Conservation (phyloP, 2,329 filamentous ascomycete species). For the Fusarium piperis region DNA sequence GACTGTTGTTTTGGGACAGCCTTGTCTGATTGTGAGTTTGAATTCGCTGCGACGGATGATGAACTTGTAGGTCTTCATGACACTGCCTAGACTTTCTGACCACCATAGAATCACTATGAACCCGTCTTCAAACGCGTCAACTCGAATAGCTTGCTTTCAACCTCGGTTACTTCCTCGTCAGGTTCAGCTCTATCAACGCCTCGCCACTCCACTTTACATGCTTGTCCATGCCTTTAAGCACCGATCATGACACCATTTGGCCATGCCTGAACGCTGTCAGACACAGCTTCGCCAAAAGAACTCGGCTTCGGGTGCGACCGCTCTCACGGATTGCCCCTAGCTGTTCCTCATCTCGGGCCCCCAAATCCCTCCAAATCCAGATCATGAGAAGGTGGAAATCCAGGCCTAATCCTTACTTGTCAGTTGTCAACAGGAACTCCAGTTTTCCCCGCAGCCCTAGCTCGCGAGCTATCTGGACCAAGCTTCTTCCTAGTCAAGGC, state of each 20-base stretch:
- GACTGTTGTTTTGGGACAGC: not conserved
- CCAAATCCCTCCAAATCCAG: not conserved
- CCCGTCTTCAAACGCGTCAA: not conserved
- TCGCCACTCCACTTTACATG: slow-evolving; percentile 2
- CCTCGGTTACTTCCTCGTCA: not conserved
- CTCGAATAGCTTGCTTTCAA: not conserved
- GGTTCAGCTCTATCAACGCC: not conserved
- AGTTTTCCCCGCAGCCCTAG: slow-evolving; percentile 5
- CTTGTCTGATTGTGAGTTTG: not conserved
- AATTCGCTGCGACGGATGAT: not conserved
- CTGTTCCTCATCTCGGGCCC: not conserved
- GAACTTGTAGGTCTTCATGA: not conserved
- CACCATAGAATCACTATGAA: not conserved
- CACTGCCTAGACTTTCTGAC: not conserved
- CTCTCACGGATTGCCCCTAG: not conserved
- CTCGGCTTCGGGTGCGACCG: not conserved
- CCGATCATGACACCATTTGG: slow-evolving; percentile 17
- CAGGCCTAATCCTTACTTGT: not conserved
- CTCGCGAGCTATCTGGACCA: not conserved
- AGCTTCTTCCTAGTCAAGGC: not conserved
- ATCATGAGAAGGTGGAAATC: slow-evolving; percentile 11
- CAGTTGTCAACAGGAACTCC: not conserved
- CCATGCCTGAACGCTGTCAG: not conserved
- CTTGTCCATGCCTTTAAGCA: not conserved
- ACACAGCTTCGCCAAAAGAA: not conserved